Percentiles rank a stretch among this genome's conserved stretches.
These are phyloP conservation scores for Quercus berberidifolia DNA, from an alignment of 306 rosid species.

Conservation along the genomic window DNA sequence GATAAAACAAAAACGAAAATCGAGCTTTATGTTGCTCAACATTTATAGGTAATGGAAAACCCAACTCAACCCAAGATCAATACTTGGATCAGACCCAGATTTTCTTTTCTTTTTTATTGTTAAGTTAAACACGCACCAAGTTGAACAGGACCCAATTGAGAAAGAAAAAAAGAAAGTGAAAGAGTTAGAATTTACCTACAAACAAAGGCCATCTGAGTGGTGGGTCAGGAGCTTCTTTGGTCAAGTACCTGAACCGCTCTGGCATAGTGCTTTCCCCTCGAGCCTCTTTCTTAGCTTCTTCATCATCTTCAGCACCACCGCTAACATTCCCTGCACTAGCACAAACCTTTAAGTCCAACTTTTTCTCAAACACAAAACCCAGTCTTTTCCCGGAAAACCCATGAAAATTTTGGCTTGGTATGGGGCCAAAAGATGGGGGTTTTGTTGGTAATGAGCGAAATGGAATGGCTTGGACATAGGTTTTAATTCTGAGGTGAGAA, in stretches of 20 bases:
- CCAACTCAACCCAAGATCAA: neutral
- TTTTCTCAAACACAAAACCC: slow-evolving; percentile 32
- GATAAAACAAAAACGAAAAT: neutral
- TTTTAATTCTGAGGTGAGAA: slow-evolving; percentile 16
- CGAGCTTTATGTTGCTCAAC: neutral
- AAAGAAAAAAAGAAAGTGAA: neutral
- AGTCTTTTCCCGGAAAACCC: slow-evolving; percentile 27
- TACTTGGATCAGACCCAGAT: neutral
- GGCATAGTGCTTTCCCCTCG: slow-evolving; percentile 73
- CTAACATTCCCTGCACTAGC: slow-evolving; percentile 25
- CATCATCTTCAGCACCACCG: slow-evolving; percentile 18
- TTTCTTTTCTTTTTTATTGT: too few species aligned
- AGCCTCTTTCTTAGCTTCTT: slow-evolving; percentile 53
- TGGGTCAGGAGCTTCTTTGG: slow-evolving; percentile 69
- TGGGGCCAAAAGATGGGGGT: slow-evolving; percentile 22
- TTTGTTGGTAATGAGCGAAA: slow-evolving; percentile 22
- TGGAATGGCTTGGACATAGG: slow-evolving; percentile 9
- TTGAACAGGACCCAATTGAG: too few species aligned
- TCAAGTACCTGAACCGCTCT: slow-evolving; percentile 60
- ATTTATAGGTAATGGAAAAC: neutral
- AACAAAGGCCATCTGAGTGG: slow-evolving; percentile 84
- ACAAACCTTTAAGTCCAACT: slow-evolving; percentile 9
- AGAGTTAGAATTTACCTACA: slow-evolving; percentile 43
- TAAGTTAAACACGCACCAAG: too few species aligned
- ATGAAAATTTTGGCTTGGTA: slow-evolving; percentile 10